Evolutionary conservation across 1,284 basidiomycete genomes (phyloP).

Genomic region (Sporisorium sorghi): DNA sequence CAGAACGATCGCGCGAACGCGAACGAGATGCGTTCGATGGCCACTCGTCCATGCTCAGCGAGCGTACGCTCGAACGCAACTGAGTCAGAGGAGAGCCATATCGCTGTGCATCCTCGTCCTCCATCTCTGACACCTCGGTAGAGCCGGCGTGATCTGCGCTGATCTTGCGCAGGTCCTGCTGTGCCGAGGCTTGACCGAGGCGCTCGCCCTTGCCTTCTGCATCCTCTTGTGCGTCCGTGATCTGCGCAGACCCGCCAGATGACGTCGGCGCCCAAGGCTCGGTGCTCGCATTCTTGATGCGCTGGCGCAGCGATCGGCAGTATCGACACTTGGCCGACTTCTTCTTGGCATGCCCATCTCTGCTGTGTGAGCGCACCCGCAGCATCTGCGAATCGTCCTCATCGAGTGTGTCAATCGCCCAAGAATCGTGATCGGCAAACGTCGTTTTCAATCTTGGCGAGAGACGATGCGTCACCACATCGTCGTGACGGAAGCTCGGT

Average conservation of each 20-base stretch:
- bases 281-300: conserved; percentile 16
- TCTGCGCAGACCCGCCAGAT: conserved; percentile 38
- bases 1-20: conserved; percentile 21
- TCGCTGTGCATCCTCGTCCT: conserved; percentile 27
- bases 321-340: conserved; percentile 50
- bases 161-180: neutral
- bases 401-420: conserved; percentile 19
- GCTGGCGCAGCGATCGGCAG: conserved; percentile 47
- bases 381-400: conserved; percentile 29
- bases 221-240: conserved; percentile 43
- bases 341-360: conserved; percentile 46
- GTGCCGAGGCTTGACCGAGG: neutral
- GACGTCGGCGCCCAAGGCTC: conserved; percentile 36
- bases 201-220: conserved; percentile 4
- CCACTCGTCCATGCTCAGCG: conserved; percentile 39
- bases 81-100: conserved; percentile 22
- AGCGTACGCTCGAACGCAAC: conserved; percentile 41
- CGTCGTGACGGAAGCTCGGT: conserved; percentile 40
- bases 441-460: conserved; percentile 21
- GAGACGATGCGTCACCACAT: conserved; percentile 6
- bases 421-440: conserved; percentile 15
- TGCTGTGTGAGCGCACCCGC: conserved; percentile 37
- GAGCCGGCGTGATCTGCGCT: conserved; percentile 13
- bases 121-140: conserved; percentile 33
- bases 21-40: conserved; percentile 23